Percentiles rank a stretch among this genome's conserved stretches.
Evolutionary conservation across 2,329 filamentous ascomycete species (phyloP).

Genomic region (Cryphonectria radicalis): DNA sequence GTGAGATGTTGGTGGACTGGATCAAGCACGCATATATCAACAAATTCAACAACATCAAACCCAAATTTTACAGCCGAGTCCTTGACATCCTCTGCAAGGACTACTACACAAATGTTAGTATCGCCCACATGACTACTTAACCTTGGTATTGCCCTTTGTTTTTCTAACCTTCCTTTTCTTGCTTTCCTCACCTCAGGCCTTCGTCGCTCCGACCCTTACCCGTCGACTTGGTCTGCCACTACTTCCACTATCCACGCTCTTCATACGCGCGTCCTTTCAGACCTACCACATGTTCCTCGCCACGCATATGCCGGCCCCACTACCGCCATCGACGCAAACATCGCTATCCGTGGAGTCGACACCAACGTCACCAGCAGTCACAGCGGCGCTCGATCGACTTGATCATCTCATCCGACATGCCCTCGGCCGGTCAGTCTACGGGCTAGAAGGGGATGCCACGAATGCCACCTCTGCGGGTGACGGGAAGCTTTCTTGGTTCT

Average conservation of each 20-base stretch:
- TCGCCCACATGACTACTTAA: neutral
- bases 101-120: constrained; percentile 87
- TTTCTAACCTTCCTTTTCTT: neutral
- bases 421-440: constrained; percentile 74
- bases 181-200: constrained; percentile 62
- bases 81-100: constrained; percentile 95
- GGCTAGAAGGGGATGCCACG: constrained; percentile 49
- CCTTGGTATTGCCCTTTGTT: neutral
- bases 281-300: constrained; percentile 98
- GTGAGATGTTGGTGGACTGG: constrained; percentile 96
- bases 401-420: constrained; percentile 78
- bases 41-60: constrained; percentile 98
- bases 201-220: constrained; percentile 86
- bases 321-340: constrained; percentile 67
- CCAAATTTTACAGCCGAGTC: constrained; percentile 84
- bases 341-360: constrained; percentile 68
- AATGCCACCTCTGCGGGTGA: constrained; percentile 35
- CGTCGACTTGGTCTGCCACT: constrained; percentile 88
- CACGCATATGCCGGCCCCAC: constrained; percentile 77
- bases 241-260: constrained; percentile 89
- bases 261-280: constrained; percentile 91
- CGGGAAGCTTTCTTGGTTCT: constrained; percentile 47
- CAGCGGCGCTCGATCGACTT: constrained; percentile 77
- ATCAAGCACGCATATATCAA: constrained; percentile 97
- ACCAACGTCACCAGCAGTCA: constrained; percentile 73